Evolutionary conservation across 2,329 filamentous ascomycete genomes (phyloP), one percentile per base, ranked within the genome.

Genomic region (Talaromyces albobiverticillius): DNA sequence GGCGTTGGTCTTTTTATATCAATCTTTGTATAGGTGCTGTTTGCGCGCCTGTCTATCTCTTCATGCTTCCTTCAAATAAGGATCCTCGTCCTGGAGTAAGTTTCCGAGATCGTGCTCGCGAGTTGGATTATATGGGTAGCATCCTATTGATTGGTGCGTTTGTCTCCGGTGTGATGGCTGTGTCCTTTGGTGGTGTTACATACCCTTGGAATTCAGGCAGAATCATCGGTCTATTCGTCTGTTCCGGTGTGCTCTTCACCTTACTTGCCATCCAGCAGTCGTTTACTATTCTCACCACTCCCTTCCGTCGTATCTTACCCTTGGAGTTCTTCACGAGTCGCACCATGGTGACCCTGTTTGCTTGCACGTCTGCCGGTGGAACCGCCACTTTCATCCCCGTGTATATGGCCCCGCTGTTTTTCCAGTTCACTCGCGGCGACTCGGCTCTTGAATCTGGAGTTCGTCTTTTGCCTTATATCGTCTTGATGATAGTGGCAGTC

Each of bases 361-460:
- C 25, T 61, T 64, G 43, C 66, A 62, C 40, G 47, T 66, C 16
- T 71, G 40, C 36, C 1, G 46, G 46, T 52, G 51, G 43, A 5
- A 72, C 73, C 41, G 68, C 76, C 51, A 20, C 54, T n/a, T 49
- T 54, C 43, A 41, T 55, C 29, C 31, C 70, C 0, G 66, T 79
- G 6, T 82, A 82, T 65, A 82, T 78, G 65, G 74, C 78, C 10
- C 80, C 80, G 0, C 67, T 82, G 0, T 81, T 73, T 65, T 82
- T 82, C 61, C 76, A 80, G 53, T 82, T 82, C 60, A 71, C 71
- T 0, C 68, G 67, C 3, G 74, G 74, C 7, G 76, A 77, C 45
- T 64, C 60, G 0, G 66, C 64, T 2, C 43, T 67, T n/a, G 56
- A 47, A 18, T 59, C 66, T 6, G 62, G 62, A 6, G 62, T 71